Evolutionary conservation across 129 eudicot genomes (phyloP), one percentile per base, ranked within the genome.

Genomic region (Saussurea involucrata): DNA sequence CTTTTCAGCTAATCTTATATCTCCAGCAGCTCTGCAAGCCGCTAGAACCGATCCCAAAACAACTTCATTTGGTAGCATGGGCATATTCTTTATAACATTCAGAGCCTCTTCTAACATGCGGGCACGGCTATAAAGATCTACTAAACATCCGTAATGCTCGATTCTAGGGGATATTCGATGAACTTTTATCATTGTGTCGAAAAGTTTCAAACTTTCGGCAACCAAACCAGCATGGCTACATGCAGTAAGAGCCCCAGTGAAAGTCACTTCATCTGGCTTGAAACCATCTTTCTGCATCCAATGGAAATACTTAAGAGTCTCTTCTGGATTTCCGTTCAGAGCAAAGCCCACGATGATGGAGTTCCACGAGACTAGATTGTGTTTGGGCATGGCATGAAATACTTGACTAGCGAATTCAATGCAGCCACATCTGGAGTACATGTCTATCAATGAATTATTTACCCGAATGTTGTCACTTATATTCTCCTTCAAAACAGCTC

Each of bases 111-210:
- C 80, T 78, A 88, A 65, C 75, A 80, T 72, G 64, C 87, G 90
- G 0, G 88, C 83, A 32, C 93, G 88, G 60, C 93, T 83, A 55
- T 86, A 83, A 10, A 88, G 83, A 81, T 88, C 93, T 10, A 88
- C 90, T 21, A 88, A 5, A 69, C 93, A 88, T 21, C 93, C 93
- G 32, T 88, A 88, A 69, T 88, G 93, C 80, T 88, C 93, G 11
- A 88, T 88, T 72, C 84, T 71, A 31, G 90, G 93, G 13, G 77
- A 60, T 53, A 88, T 78, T 46, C 75, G 73, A 36, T 88, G 55
- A 28, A 78, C 83, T 44, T 29, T 55, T 42, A 69, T 75, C 93
- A 88, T 88, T 2, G 25, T 46, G 18, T 77, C 68, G 31, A 88
- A 81, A 20, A 83, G 64, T 31, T 76, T 65, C 24, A 86, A 68